These are phyloP conservation scores for Sporobolus alterniflorus DNA, from an alignment of 202 grass and related monocot species.

Conservation along the genomic window DNA sequence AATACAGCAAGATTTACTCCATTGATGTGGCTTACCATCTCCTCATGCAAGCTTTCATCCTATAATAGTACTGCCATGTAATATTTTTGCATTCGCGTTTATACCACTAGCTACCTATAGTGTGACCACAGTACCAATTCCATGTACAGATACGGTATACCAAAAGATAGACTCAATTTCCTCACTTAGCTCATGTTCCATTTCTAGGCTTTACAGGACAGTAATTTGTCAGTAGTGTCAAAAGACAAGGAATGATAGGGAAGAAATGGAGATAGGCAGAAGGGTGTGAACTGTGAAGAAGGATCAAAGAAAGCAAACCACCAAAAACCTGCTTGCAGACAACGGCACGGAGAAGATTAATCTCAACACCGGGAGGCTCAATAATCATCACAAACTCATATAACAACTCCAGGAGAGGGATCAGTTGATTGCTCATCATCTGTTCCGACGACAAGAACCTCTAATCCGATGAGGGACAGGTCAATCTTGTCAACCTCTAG, in stretches of 20 bases:
- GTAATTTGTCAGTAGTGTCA: background rate
- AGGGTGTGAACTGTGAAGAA: background rate
- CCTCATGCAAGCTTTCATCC: background rate
- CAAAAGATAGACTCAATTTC: background rate
- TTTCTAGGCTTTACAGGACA: constrained; percentile 18
- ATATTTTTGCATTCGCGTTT: background rate
- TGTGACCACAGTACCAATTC: background rate
- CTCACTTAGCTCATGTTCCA: constrained; percentile 1
- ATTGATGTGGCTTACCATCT: constrained; percentile 17
- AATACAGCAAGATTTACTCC: background rate
- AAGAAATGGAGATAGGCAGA: background rate
- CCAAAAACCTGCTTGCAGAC: background rate
- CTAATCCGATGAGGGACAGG: background rate
- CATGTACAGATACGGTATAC: background rate
- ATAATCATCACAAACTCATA: background rate
- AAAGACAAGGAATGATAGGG: background rate
- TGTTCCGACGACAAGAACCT: constrained; percentile 24
- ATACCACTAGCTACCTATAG: background rate
- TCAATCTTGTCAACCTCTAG: too few relatives aligned
- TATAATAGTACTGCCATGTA: background rate
- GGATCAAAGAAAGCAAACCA: background rate
- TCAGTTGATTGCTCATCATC: constrained; percentile 9
- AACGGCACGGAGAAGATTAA: constrained; percentile 1
- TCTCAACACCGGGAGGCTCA: background rate
- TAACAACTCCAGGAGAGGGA: background rate